Base-by-base conservation (phyloP, 495 filamentous ascomycete species). In the Acidomyces sp. region DNA sequence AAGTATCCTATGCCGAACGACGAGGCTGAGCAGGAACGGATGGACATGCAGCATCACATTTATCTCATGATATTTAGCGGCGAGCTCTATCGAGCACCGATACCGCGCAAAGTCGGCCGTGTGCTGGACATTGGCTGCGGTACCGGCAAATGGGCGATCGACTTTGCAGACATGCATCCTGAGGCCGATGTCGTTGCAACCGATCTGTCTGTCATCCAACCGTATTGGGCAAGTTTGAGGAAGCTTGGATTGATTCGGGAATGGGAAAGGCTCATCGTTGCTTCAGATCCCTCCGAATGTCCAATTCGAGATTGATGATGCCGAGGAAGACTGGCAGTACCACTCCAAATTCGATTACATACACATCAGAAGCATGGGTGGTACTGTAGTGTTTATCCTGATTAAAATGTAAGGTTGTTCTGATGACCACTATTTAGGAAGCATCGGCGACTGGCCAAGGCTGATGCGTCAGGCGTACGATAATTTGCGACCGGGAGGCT, bases 131-230 rank as follows among this genome's bases (percentile, higher is more conserved):
- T 86, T 1, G 81, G 76, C 23, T 75, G 70, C 12, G 80, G 74
- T 5, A 82, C 78, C 6, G 81, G 81, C 3, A 82, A 77, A 40
- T 82, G 78, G 78, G 70, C 77, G 5, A 77, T 82, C 29, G 76
- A 53, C 17, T 39, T 56, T 1, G 40, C 34, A 4, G 42, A 46
- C 37, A n/a, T 41, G 21, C 41, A 40, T 30, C 47, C 42, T 1
- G 9, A 6, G 1, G 45, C 39, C 32, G 22, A 52, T 22, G 41
- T 54, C 22, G 45, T 48, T 39, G 53, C 51, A 10, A 56, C 51
- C 1, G 59, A 61, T 35, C 48, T 62, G n/a, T 51, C 43, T 12
- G 55, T 55, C 4, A 58, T 55, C 28, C 58, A 62, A 34, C 58
- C 57, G 18, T 18, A 21, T 48, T 61, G 57, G 52, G 53, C n/a